Base-by-base conservation (phyloP, 2,329 filamentous ascomycete genomes). In the Aspergillus novofumigatus region DNA sequence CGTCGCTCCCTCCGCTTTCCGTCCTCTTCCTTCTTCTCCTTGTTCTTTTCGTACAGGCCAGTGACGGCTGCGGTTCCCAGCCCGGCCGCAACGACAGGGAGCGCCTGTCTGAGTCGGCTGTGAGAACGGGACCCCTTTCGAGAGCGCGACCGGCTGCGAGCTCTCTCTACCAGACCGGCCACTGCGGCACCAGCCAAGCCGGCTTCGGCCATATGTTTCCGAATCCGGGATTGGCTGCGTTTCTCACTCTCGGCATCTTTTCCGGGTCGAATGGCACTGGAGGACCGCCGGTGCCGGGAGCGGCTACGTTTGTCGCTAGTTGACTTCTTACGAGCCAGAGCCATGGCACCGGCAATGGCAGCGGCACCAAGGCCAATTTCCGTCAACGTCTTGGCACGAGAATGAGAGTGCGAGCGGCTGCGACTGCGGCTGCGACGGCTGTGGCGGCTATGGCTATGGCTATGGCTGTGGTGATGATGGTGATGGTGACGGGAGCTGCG, bases 161-260 rank as follows among this genome's bases (percentile, higher is more conserved):
- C 77, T 54, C 77, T 79, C 58, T 86, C 80, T 57, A 83, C 79
- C 32, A 87, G 74, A n/a, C 83, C 85, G 38, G 83, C 85, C 8
- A 84, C 81, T 7, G 84, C 83, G 57, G 85, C 85, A 62, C 81
- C 83, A 23, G 83, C 85, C 53, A 86, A 75, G 59, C 85, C 85
- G 53, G 84, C 85, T 66, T 84, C 81, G 14, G 84, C 84, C 62
- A 84, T 83, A 57, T 82, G 80, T 52, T 81, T 80, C 59, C 83
- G 84, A 56, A 83, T 79, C 63, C 84, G 82, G 14, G 71, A 73
- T 47, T 73, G 66, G 59, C 75, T 75, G 49, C 73, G 71, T 38
- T 70, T 69, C 10, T 65, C 66, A 6, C 65, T 66, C 32, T 64
- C 63, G 2, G 38, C 49, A 21, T 48, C 52, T 17, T 60, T 67